Conservation (phyloP, 179 eudicot species). For the Amaranthus tricolor region DNA sequence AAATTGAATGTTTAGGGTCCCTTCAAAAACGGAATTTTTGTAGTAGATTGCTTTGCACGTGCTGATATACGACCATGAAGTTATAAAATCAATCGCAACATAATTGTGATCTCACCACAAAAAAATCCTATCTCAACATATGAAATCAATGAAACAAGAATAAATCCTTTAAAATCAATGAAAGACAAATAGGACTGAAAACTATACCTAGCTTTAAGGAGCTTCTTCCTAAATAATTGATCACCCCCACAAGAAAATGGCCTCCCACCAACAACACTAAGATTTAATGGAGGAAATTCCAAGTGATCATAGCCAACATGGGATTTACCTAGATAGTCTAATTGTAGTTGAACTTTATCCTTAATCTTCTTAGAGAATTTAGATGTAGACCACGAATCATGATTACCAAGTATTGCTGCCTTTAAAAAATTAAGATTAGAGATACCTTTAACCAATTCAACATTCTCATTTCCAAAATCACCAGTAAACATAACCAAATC, state of each 20-base stretch:
- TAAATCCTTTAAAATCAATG: no score
- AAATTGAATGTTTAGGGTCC: no score
- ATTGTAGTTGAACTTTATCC: constrained; percentile 9
- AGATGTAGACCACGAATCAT: constrained; percentile 77
- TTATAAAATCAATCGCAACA: no score
- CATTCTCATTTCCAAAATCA: constrained; percentile 91
- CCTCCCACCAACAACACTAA: constrained; percentile 88
- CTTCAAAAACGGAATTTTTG: no score
- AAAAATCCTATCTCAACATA: no score
- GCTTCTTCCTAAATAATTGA: constrained; percentile 53
- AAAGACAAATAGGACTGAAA: no score
- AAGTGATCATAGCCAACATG: constrained; percentile 78
- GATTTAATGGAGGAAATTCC: constrained; percentile 68
- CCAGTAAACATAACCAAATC: constrained; percentile 87
- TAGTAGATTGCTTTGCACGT: no score
- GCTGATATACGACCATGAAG: no score
- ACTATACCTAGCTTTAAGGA: constrained; percentile 61
- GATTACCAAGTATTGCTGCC: constrained; percentile 88
- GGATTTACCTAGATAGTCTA: constrained; percentile 67
- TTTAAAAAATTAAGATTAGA: constrained; percentile 53
- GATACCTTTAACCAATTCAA: constrained; percentile 64
- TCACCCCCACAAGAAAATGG: constrained; percentile 89
- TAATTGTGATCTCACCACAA: no score
- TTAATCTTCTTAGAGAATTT: constrained; percentile 51
- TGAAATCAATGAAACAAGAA: no score